Base-by-base conservation (phyloP, 192 early-diverging fungal genomes). In the Mortierella antarctica region DNA sequence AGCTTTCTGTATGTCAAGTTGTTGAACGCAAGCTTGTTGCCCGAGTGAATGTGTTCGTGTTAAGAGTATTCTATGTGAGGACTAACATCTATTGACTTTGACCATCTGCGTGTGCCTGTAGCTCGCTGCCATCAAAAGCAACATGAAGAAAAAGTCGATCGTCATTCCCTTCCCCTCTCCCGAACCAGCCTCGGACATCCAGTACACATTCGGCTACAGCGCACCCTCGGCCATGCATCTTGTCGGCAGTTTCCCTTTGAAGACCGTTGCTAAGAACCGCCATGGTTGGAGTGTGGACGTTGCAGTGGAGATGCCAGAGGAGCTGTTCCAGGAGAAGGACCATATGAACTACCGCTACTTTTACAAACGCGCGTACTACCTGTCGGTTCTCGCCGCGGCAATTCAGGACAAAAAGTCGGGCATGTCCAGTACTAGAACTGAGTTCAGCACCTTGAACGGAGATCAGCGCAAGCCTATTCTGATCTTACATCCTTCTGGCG, bases 291-390 rank as follows among this genome's bases (percentile, higher is more conserved):
- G 94, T 71, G 92, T 98, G 0, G 98, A 99, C 81, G 80, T 99
- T 41, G 92, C 92, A 14, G 93, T 97, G 18, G 91, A 96, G 62
- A 98, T 99, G 96, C 98, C 98, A 31, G 68, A 92, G 75, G 68
- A 83, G 0, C 60, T 97, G 46, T 95, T 98, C 82, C 92, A 93
- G 71, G 96, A 98, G 59, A 96, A 97, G 77, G 98, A 99, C 76
- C 89, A 93, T 73, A 82, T 97, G 71, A 98, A 99, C 86, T 89
- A 92, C 78, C 86, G 98, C 54, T 99, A 99, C 83, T 94, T 96
- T 75, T 90, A 98, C 88, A 99, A 99, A 73, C 90, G 97, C 44
- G 94, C 97, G 8, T 97, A 93, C 68, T 99, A 96, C 82, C 84
- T 98, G 48, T 86, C 96, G 1, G 85, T 94, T 23, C 76, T 97